phyloP scores from a whole-genome alignment of 1,284 basidiomycete genomes.

The Hypsizygus ulmarius region DNA sequence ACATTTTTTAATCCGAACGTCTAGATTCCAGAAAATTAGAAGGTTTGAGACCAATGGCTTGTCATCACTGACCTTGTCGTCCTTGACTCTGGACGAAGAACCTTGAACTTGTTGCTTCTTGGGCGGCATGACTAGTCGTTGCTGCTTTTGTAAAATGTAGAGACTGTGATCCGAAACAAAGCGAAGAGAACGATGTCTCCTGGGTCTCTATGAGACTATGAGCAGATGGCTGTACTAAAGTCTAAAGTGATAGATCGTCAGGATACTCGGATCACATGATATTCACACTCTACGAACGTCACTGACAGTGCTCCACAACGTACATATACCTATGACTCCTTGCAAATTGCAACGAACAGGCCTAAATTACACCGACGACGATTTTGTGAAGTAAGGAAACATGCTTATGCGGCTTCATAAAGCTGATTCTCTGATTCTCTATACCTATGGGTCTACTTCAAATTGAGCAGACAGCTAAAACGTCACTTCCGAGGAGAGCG shows the following conservation, averaged over 20 bases:
- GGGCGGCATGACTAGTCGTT: slow-evolving; percentile 53
- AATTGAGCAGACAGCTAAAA: too few relatives aligned
- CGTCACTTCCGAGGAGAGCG: too few relatives aligned
- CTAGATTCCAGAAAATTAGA: slow-evolving; percentile 33
- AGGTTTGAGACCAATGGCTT: slow-evolving; percentile 10
- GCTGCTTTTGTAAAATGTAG: neutral
- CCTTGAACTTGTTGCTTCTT: slow-evolving; percentile 56
- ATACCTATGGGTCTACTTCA: too few relatives aligned
- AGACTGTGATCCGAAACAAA: slow-evolving; percentile 1
- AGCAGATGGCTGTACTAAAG: neutral
- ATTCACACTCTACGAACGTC: too few relatives aligned
- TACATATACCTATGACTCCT: too few relatives aligned
- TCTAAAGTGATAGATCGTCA: neutral
- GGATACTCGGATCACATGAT: too few relatives aligned
- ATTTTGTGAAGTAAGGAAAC: too few relatives aligned
- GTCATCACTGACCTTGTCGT: slow-evolving; percentile 57
- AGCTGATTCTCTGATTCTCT: too few relatives aligned
- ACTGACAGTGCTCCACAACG: too few relatives aligned
- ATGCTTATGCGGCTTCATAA: too few relatives aligned
- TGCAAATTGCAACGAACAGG: too few relatives aligned
- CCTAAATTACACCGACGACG: too few relatives aligned
- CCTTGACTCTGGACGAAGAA: slow-evolving; percentile 58
- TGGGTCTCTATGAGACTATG: neutral
- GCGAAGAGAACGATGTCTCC: neutral
- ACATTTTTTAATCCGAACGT: slow-evolving; percentile 92